Percentiles rank a stretch among this genome's conserved stretches.
Conservation (phyloP, 108 stramenopile genomes). For the Cylindrotheca closterium region DNA sequence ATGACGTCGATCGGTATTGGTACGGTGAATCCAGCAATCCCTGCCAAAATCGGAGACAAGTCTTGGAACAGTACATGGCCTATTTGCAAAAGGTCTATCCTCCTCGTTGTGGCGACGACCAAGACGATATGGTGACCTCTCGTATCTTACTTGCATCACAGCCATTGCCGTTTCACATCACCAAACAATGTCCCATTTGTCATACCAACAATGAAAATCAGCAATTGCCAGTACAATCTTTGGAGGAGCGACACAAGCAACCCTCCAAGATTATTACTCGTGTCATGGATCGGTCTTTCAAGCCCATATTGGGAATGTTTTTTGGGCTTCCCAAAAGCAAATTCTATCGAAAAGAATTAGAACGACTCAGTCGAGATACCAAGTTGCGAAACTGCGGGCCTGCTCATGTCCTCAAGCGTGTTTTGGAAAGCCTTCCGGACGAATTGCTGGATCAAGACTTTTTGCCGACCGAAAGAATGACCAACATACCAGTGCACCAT, state of each 20-base stretch:
- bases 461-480: conserved; percentile 17
- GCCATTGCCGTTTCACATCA: conserved; percentile 11
- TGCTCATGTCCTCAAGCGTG: conserved; percentile 53
- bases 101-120: conserved; percentile 69
- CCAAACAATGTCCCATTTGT: conserved; percentile 28
- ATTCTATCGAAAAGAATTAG: conserved; percentile 38
- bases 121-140: conserved; percentile 33
- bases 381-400: conserved; percentile 70
- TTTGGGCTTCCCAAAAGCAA: conserved; percentile 39
- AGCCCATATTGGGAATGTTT: conserved; percentile 58
- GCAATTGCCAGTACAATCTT: background rate
- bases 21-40: conserved; percentile 67
- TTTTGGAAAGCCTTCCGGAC: conserved; percentile 37
- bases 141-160: conserved; percentile 22
- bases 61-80: conserved; percentile 54
- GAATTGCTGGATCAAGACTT: conserved; percentile 42
- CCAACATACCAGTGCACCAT: background rate
- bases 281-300: conserved; percentile 47
- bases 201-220: background rate
- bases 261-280: conserved; percentile 44
- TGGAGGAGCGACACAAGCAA: background rate
- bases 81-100: conserved; percentile 70
- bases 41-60: conserved; percentile 60
- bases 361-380: conserved; percentile 44
- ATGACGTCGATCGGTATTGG: conserved; percentile 73